A percentile compares a stretch with the other conserved stretches of the same genome.
Evolutionary conservation across 2,329 filamentous ascomycete species (phyloP).

Genomic region (Fusarium tupiense): DNA sequence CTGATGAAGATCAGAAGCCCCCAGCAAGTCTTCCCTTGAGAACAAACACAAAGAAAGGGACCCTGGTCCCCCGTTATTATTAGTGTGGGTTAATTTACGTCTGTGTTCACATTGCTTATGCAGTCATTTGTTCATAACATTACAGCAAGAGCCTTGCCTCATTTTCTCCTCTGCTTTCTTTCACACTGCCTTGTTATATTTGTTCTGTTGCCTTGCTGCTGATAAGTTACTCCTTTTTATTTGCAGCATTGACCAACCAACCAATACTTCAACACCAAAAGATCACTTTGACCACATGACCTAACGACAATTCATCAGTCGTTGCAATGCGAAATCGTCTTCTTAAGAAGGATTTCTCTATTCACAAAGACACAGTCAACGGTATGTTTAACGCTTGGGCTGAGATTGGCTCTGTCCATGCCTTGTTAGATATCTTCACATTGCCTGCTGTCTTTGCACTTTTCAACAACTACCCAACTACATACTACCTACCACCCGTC

Average conservation of each 20-base stretch:
- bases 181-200: not conserved
- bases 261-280: not conserved
- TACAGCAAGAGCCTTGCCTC: not conserved
- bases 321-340: slow-evolving; percentile 48
- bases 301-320: not conserved
- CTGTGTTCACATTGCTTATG: slow-evolving; percentile 16
- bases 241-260: slow-evolving; percentile 25
- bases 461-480: not conserved
- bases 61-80: not conserved
- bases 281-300: not conserved
- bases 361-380: slow-evolving; percentile 46
- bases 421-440: not conserved
- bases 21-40: slow-evolving; percentile 13
- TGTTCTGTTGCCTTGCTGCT: not conserved
- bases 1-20: slow-evolving; percentile 12
- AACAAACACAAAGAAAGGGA: slow-evolving; percentile 13
- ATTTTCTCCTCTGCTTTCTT: not conserved
- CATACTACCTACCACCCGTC: not conserved
- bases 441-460: slow-evolving; percentile 8
- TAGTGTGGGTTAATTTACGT: not conserved
- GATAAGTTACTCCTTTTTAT: not conserved
- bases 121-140: slow-evolving; percentile 2
- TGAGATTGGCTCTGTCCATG: not conserved
- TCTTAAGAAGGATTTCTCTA: slow-evolving; percentile 48
- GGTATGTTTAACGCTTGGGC: slow-evolving; percentile 28